Base-by-base conservation (phyloP, 345 rosid species). In the Litchi chinensis region DNA sequence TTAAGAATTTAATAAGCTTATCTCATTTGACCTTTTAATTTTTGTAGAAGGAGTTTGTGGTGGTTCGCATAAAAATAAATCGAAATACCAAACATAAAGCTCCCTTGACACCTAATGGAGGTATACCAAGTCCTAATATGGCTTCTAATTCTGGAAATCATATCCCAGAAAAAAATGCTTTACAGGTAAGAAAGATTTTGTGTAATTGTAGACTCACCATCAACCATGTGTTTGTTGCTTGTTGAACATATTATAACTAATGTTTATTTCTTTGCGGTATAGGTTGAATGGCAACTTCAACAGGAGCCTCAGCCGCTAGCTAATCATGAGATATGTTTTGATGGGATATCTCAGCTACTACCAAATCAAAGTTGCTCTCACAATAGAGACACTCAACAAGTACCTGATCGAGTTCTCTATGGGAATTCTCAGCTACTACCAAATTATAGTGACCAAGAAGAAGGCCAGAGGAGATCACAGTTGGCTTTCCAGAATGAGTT, bases 11-110 rank as follows among this genome's bases (percentile, higher is more conserved):
- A 21, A 37, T 15, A 11, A 22, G 7, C 66, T 26, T 18, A 56
- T 62, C 43, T 48, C 21, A 43, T 50, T 46, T 65, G n/a, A 24
- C 21, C 46, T 26, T 65, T 65, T 4, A 10, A 65, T 32, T 50
- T 46, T 26, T 75, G 71, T 1, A 75, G 78, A 50, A 32, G 62
- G 48, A 75, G n/a, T 65, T 46, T 52, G 71, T 75, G 10, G 15
- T 75, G 10, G 52, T 59, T 32, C 71, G 71, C 32, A 3, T 75
- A 5, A n/a, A 1, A 32, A 75, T 10, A 32, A 75, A 62, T 24
- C 7, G 48, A 21, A 44, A 46, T 32, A 50, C 8, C 26, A 65
- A 75, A 44, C 46, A 4, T 19, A 18, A 15, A 10, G 0, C 21
- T 46, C 32, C 37, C 22, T 60, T 22, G 5, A 28, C n/a, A 5